Evolutionary conservation across 331 rosid genomes (phyloP).

Genomic region (Stylosanthes scabra): DNA sequence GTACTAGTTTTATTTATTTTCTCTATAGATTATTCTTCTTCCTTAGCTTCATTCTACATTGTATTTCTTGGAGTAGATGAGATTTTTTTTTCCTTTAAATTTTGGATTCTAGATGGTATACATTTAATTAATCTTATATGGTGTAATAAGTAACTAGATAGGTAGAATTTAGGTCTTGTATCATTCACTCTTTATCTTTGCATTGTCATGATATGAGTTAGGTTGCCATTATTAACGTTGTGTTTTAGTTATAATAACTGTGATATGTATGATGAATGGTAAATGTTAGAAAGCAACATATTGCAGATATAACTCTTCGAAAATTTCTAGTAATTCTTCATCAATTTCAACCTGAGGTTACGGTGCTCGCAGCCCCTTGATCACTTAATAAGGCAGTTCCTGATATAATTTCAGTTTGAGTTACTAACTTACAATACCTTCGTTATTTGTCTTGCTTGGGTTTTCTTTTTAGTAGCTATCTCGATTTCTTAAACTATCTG

Average conservation of each 20-base stretch:
- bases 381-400: not conserved
- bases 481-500: not conserved
- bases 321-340: not conserved
- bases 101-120: not conserved
- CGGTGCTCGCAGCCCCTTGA: not conserved
- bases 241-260: not conserved
- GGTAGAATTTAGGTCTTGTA: not conserved
- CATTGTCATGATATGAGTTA: not conserved
- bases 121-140: not conserved
- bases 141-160: not conserved
- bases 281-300: not conserved
- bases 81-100: not conserved
- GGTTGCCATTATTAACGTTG: not conserved
- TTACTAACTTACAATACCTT: not conserved
- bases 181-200: not conserved
- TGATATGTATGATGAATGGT: not conserved
- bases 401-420: not conserved
- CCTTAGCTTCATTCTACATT: not conserved
- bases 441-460: not conserved
- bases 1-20: too few species aligned
- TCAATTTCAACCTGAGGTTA: not conserved
- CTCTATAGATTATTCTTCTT: not conserved
- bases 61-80: slow-evolving; percentile 5
- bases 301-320: not conserved
- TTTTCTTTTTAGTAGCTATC: not conserved